Conservation (phyloP, 495 filamentous ascomycete species). For the Clohesyomyces aquaticus region DNA sequence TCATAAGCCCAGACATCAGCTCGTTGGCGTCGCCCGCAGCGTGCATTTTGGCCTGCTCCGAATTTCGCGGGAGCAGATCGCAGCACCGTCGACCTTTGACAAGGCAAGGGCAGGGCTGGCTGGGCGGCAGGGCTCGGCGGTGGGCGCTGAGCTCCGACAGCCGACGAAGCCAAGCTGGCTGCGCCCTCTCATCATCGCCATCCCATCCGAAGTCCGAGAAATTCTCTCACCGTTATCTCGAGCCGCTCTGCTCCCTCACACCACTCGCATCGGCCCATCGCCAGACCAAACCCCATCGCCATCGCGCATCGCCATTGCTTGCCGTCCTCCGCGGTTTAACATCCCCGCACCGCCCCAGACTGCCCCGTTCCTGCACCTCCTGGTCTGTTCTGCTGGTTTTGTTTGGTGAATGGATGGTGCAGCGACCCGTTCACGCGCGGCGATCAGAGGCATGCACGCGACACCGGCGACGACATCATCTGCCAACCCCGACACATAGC, state of each 20-base stretch:
- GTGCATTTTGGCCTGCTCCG: too few species aligned
- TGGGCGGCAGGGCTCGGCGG: too few species aligned
- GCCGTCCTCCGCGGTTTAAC: conserved; percentile 5
- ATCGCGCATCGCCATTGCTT: conserved; percentile 8
- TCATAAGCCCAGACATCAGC: not conserved
- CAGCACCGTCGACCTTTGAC: too few species aligned
- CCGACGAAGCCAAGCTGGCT: not conserved
- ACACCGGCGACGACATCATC: conserved; percentile 26
- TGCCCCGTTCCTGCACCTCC: conserved; percentile 5
- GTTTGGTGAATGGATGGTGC: not conserved
- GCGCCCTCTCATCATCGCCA: conserved; percentile 25
- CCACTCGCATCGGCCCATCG: conserved; percentile 3
- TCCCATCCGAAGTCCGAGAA: conserved; percentile 11
- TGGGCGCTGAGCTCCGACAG: not conserved
- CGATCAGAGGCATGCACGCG: conserved; percentile 39
- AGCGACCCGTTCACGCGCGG: conserved; percentile 36
- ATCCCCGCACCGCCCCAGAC: not conserved
- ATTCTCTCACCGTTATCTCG: conserved; percentile 9
- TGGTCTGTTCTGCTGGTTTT: not conserved
- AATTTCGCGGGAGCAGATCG: too few species aligned
- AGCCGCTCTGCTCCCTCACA: conserved; percentile 7
- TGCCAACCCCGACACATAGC: conserved; percentile 8
- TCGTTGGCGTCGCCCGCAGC: not conserved
- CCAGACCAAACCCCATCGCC: not conserved
- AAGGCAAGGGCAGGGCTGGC: too few species aligned